Conservation (phyloP, 192 early-diverging fungal genomes). For the Lobosporangium transversale region DNA sequence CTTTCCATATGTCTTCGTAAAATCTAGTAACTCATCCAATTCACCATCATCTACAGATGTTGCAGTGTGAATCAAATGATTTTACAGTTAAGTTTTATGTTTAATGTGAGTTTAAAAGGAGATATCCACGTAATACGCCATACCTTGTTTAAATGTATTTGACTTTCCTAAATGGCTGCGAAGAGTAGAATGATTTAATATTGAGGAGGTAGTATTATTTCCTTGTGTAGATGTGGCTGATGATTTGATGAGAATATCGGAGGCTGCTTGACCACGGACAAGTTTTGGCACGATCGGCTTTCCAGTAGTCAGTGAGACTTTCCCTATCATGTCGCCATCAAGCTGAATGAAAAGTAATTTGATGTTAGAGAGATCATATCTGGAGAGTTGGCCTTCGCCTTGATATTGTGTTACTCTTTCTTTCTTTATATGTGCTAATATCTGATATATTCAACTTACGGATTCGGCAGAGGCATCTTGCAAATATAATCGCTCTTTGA, state of each 20-base stretch:
- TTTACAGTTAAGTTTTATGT: not conserved
- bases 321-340: slow-evolving; percentile 41
- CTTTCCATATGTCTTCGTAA: slow-evolving; percentile 37
- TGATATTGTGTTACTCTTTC: too few relatives aligned
- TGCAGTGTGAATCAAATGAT: not conserved
- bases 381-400: too few relatives aligned
- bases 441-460: slow-evolving; percentile 10
- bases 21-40: slow-evolving; percentile 42
- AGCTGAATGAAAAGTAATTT: slow-evolving; percentile 16
- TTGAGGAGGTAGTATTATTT: too few relatives aligned
- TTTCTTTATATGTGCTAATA: too few relatives aligned
- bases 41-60: slow-evolving; percentile 29
- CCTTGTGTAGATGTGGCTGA: too few relatives aligned
- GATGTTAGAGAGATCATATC: not conserved
- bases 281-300: slow-evolving; percentile 47
- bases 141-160: not conserved
- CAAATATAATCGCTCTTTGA: slow-evolving; percentile 40
- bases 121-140: too few relatives aligned
- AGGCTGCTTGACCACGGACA: slow-evolving; percentile 35
- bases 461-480: slow-evolving; percentile 29
- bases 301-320: slow-evolving; percentile 42
- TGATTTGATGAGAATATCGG: slow-evolving; percentile 40
- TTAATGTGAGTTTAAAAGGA: too few relatives aligned
- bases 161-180: not conserved
- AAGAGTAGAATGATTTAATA: too few relatives aligned